These are phyloP conservation scores for Cronartium ribicola DNA, from an alignment of 1,284 basidiomycete species.

Conservation along the genomic window DNA sequence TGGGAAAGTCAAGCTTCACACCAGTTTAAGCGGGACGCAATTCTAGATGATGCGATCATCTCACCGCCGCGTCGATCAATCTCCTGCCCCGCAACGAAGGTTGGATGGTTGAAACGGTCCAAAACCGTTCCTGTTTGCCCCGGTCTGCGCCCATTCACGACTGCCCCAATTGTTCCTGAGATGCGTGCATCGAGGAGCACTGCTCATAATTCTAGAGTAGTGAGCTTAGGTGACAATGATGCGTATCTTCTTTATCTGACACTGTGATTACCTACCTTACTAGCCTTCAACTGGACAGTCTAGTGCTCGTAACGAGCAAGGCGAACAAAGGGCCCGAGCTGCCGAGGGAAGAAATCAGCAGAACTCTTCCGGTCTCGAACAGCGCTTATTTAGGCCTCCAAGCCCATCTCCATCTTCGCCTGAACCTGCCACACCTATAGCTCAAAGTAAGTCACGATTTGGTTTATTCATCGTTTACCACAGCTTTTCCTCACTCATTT, in stretches of 20 bases:
- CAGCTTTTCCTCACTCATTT: slow-evolving; percentile 42
- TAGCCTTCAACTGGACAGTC: too few relatives aligned
- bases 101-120: slow-evolving; percentile 26
- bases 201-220: background rate
- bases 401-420: background rate
- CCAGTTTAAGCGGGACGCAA: slow-evolving; percentile 20
- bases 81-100: slow-evolving; percentile 8
- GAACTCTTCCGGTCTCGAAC: background rate
- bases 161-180: background rate
- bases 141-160: background rate
- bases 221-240: too few relatives aligned
- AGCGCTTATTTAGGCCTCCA: background rate
- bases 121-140: slow-evolving; percentile 35
- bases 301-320: too few relatives aligned
- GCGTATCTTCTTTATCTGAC: too few relatives aligned
- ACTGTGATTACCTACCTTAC: too few relatives aligned
- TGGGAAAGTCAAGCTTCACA: slow-evolving; percentile 16
- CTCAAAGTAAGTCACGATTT: background rate
- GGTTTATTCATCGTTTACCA: slow-evolving; percentile 12
- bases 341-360: background rate
- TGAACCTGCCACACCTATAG: background rate
- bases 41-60: background rate
- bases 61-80: background rate
- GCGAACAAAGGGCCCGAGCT: background rate
- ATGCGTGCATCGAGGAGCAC: background rate